A percentile compares a stretch with the other conserved stretches of the same genome.
phyloP scores from a whole-genome alignment of 2,329 filamentous ascomycete genomes.

The Clonostachys rosea region DNA sequence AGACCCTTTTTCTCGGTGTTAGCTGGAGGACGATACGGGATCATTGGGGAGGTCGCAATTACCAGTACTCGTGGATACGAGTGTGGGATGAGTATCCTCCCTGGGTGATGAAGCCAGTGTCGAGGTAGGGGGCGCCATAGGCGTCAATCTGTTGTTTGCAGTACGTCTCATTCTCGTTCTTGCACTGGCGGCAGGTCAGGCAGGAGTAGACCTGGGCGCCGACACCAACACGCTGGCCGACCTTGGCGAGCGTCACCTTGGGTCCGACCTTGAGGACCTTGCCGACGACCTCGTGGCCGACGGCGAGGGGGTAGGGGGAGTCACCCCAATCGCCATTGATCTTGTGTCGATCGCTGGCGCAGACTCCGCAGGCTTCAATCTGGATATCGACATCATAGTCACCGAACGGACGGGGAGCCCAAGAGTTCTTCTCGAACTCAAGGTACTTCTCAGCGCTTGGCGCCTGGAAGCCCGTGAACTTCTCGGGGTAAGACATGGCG shows the following conservation, averaged over 20 bases:
- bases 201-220: conserved; percentile 55
- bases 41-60: background rate
- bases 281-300: conserved; percentile 71
- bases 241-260: conserved; percentile 37
- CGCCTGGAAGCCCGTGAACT: conserved; percentile 59
- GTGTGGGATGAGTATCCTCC: conserved; percentile 44
- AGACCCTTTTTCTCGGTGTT: conserved; percentile 29
- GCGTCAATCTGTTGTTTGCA: conserved; percentile 35
- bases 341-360: conserved; percentile 68
- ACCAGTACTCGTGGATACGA: conserved; percentile 37
- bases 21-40: background rate
- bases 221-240: conserved; percentile 55
- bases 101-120: conserved; percentile 49
- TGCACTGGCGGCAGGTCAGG: conserved; percentile 32
- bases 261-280: conserved; percentile 61
- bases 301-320: conserved; percentile 58
- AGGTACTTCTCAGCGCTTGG: conserved; percentile 47
- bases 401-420: conserved; percentile 80
- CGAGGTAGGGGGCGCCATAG: conserved; percentile 44
- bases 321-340: conserved; percentile 65
- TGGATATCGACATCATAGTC: conserved; percentile 86
- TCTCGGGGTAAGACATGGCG: conserved; percentile 50
- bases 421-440: conserved; percentile 67
- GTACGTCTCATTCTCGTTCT: conserved; percentile 33
- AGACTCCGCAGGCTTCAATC: conserved; percentile 76